Conservation (phyloP, 148 eudicot species). For the Vaccinium myrtillus region DNA sequence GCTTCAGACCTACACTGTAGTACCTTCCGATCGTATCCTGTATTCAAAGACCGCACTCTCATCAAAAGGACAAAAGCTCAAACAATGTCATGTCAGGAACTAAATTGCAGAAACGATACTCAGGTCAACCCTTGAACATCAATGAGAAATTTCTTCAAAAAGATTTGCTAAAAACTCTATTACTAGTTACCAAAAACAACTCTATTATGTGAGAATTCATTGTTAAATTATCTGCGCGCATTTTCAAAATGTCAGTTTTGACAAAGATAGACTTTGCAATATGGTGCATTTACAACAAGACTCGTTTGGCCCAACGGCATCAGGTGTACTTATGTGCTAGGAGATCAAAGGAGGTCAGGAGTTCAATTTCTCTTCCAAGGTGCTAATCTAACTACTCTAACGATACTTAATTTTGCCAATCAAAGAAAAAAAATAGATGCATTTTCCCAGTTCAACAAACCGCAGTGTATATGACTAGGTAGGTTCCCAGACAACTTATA, state of each 20-base stretch:
- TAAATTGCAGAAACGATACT: too few relatives aligned
- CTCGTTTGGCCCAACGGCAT: too few relatives aligned
- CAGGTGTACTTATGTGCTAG: too few relatives aligned
- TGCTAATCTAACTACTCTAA: too few relatives aligned
- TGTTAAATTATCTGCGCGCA: slow-evolving; percentile 37
- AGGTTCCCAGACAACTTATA: neutral
- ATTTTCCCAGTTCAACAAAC: neutral
- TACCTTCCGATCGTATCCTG: slow-evolving; percentile 87
- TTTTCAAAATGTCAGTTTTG: neutral
- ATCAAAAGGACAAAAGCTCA: neutral
- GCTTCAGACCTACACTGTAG: slow-evolving; percentile 63
- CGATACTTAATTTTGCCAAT: too few relatives aligned
- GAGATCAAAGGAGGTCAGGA: too few relatives aligned
- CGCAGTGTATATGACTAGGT: neutral
- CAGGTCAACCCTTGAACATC: neutral
- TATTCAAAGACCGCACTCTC: neutral
- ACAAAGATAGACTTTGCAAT: neutral
- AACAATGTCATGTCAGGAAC: neutral
- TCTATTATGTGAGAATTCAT: too few relatives aligned
- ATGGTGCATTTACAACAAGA: neutral
- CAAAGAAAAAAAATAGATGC: too few relatives aligned
- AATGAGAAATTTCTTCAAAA: neutral
- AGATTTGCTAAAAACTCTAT: neutral
- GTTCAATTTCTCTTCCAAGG: too few relatives aligned
- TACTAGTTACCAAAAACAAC: neutral